A percentile compares a stretch with the other conserved stretches of the same genome.
Evolutionary conservation across 108 stramenopile species (phyloP).

Genomic region (Cylindrotheca closterium): DNA sequence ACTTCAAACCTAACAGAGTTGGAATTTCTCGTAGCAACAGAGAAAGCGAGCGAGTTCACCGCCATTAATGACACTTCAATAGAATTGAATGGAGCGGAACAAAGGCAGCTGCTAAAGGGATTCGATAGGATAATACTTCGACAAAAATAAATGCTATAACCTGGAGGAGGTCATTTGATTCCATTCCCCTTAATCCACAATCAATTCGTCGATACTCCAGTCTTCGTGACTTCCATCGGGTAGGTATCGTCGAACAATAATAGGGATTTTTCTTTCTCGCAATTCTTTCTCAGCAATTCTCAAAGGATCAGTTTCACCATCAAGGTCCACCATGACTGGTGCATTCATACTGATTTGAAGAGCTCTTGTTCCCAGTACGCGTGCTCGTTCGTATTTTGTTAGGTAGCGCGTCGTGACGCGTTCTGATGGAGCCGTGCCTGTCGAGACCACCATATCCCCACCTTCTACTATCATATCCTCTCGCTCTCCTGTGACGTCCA

Average conservation of each 20-base stretch:
- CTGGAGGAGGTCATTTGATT: background rate
- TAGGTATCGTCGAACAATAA: constrained; percentile 96
- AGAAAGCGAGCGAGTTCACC: constrained; percentile 4
- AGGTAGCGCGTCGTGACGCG: constrained; percentile 93
- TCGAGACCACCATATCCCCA: constrained; percentile 31
- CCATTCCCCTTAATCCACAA: constrained; percentile 65
- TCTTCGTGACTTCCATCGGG: constrained; percentile 99
- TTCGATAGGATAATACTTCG: constrained; percentile 48
- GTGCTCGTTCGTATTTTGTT: constrained; percentile 98
- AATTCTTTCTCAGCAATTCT: constrained; percentile 98
- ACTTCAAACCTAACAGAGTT: constrained; percentile 6
- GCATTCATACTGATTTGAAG: constrained; percentile 99
- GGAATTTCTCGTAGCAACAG: constrained; percentile 20
- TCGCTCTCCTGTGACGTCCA: constrained; percentile 78
- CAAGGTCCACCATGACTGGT: constrained; percentile 98
- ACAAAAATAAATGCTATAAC: background rate
- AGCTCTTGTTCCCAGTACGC: constrained; percentile 98
- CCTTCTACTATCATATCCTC: constrained; percentile 52
- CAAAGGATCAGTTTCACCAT: constrained; percentile 98
- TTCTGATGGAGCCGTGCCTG: constrained; percentile 51
- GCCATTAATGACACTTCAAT: constrained; percentile 19
- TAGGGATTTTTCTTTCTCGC: constrained; percentile 96
- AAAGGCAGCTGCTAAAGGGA: constrained; percentile 29
- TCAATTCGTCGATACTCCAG: constrained; percentile 96
- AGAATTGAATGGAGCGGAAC: constrained; percentile 33